Evolutionary conservation across 441 rosid species (phyloP).

Genomic region (Gossypium trilobum): DNA sequence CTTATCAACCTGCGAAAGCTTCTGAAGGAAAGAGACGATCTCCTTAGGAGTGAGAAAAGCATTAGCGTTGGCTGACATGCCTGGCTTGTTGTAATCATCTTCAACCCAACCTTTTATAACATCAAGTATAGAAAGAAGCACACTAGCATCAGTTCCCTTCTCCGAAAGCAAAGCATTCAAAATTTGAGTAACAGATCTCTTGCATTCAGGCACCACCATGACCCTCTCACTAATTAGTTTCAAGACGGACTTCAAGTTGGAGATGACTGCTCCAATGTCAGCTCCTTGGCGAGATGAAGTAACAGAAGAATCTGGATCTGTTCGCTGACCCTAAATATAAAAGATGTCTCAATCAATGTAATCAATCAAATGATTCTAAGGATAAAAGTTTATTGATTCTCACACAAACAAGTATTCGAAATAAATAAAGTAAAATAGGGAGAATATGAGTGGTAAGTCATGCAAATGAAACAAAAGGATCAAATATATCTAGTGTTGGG

Average conservation of each 20-base stretch:
- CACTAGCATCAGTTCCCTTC: conserved; percentile 80
- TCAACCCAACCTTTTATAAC: conserved; percentile 83
- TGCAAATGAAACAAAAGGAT: background rate
- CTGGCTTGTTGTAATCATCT: conserved; percentile 56
- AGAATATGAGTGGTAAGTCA: background rate
- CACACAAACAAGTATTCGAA: background rate
- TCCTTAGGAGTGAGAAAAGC: conserved; percentile 68
- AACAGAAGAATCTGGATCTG: conserved; percentile 83
- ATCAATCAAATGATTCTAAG: background rate
- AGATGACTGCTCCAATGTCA: conserved; percentile 74
- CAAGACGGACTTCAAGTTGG: conserved; percentile 70
- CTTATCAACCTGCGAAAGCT: conserved; percentile 89
- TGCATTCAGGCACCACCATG: conserved; percentile 84
- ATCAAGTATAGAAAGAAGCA: conserved; percentile 80
- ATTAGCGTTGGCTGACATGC: conserved; percentile 37
- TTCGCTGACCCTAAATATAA: conserved; percentile 53
- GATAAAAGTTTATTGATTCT: background rate
- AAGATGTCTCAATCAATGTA: background rate
- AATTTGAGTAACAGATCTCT: conserved; percentile 62
- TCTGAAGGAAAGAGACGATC: conserved; percentile 74
- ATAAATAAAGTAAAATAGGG: background rate
- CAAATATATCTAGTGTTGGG: background rate
- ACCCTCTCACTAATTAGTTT: conserved; percentile 79
- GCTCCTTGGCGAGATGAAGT: conserved; percentile 81
- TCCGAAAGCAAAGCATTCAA: conserved; percentile 77